Percentiles rank a stretch among this genome's conserved stretches.
These are phyloP conservation scores for Gossypium lobatum DNA, from an alignment of 441 rosid genomes.

Conservation along the genomic window DNA sequence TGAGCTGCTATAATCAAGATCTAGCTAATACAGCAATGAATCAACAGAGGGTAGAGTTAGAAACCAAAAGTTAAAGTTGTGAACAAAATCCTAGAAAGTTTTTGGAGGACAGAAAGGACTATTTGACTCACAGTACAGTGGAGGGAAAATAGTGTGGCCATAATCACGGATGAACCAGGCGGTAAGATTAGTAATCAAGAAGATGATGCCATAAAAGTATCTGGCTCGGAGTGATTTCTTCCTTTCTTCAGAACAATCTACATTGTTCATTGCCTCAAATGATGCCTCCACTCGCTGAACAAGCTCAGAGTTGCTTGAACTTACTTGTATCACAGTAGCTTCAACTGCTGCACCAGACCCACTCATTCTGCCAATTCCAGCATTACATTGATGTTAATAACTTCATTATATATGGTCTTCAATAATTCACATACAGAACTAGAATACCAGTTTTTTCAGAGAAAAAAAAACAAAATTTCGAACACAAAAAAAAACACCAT, in stretches of 20 bases:
- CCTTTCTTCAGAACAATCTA: conserved; percentile 34
- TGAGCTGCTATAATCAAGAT: background rate
- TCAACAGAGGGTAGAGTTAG: background rate
- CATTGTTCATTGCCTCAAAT: conserved; percentile 20
- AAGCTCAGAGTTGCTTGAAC: conserved; percentile 30
- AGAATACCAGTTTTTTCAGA: background rate
- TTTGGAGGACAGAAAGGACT: background rate
- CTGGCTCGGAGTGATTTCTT: conserved; percentile 52
- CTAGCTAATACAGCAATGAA: background rate
- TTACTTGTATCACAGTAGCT: conserved; percentile 12
- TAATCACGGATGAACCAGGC: conserved; percentile 92
- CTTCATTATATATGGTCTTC: background rate
- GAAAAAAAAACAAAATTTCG: background rate
- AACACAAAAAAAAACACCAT: background rate
- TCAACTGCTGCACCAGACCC: conserved; percentile 16
- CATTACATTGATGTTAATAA: background rate
- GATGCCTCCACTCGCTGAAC: conserved; percentile 20
- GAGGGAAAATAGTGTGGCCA: conserved; percentile 47
- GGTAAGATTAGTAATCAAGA: conserved; percentile 53
- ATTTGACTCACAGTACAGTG: conserved; percentile 44
- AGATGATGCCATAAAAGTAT: conserved; percentile 60
- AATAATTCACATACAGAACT: background rate
- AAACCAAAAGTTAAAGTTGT: background rate
- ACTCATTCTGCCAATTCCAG: conserved; percentile 28
- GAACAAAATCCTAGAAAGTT: background rate